Percentiles rank a stretch among this genome's conserved stretches.
Evolutionary conservation across 768 basidiomycete genomes (phyloP).

Genomic region (Boletus barrowsii): DNA sequence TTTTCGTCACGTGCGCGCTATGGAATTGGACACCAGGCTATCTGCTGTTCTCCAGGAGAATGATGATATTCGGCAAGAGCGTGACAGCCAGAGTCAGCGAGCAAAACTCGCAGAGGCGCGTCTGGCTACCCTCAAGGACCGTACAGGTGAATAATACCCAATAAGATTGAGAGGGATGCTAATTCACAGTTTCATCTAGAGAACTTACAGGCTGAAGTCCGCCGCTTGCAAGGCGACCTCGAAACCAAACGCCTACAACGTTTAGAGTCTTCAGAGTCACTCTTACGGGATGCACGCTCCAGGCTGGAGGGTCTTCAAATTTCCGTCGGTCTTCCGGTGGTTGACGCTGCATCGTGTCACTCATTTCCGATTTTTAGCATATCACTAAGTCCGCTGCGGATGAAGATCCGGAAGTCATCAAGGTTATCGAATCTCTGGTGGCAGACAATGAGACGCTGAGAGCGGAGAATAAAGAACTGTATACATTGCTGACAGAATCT

Average conservation of each 20-base stretch:
- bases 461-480: slow-evolving; percentile 77
- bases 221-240: slow-evolving; percentile 58
- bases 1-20: slow-evolving; percentile 64
- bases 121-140: slow-evolving; percentile 61
- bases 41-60: slow-evolving; percentile 65
- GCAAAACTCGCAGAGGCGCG: slow-evolving; percentile 68
- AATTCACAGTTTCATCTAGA: slow-evolving; percentile 38
- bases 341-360: neutral
- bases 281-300: slow-evolving; percentile 62
- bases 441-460: slow-evolving; percentile 81
- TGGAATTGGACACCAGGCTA: slow-evolving; percentile 68
- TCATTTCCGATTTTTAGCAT: slow-evolving; percentile 34
- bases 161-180: neutral
- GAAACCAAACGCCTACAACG: slow-evolving; percentile 60
- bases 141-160: slow-evolving; percentile 46
- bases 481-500: slow-evolving; percentile 66
- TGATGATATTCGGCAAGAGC: slow-evolving; percentile 83
- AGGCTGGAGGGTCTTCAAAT: slow-evolving; percentile 60
- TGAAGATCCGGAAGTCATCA: slow-evolving; percentile 59
- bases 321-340: slow-evolving; percentile 40
- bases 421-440: slow-evolving; percentile 80
- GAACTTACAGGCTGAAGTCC: slow-evolving; percentile 67
- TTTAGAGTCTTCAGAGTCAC: slow-evolving; percentile 62
- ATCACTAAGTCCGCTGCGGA: slow-evolving; percentile 32
- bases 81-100: slow-evolving; percentile 65